These are phyloP conservation scores for Cladophialophora yegresii DNA, from an alignment of 2,329 filamentous ascomycete species.

Conservation along the genomic window DNA sequence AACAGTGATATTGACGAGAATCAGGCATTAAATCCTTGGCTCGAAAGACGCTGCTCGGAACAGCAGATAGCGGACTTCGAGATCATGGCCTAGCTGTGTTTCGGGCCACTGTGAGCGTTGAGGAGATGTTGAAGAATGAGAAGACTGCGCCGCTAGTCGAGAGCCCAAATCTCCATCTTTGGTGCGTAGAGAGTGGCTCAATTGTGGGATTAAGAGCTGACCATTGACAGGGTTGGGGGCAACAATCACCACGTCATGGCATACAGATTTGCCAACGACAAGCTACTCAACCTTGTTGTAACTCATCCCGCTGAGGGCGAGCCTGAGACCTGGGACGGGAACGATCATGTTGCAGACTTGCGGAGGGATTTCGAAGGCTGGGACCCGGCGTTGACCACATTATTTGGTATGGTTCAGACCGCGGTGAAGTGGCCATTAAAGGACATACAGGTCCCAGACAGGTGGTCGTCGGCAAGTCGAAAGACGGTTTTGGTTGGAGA, in stretches of 20 bases:
- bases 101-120: not conserved
- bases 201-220: not conserved
- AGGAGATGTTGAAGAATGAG: constrained; percentile 4
- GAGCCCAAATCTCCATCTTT: constrained; percentile 9
- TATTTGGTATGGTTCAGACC: constrained; percentile 1
- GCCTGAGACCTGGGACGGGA: not conserved
- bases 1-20: not conserved
- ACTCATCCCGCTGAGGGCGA: constrained; percentile 2
- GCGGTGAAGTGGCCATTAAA: constrained; percentile 6
- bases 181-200: not conserved
- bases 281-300: constrained; percentile 5
- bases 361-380: constrained; percentile 1
- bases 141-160: constrained; percentile 1
- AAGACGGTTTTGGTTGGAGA: constrained; percentile 46
- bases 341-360: not conserved
- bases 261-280: constrained; percentile 3
- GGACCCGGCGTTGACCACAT: constrained; percentile 6
- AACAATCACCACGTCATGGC: constrained; percentile 5
- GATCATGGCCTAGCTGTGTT: constrained; percentile 1
- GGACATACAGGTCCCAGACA: constrained; percentile 10
- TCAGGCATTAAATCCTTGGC: constrained; percentile 5
- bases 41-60: constrained; percentile 4
- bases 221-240: constrained; percentile 1
- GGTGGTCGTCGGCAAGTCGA: constrained; percentile 36
- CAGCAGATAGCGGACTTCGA: not conserved